Evolutionary conservation across 2,329 filamentous ascomycete species (phyloP), one percentile per base, ranked within the genome.

Genomic region (Fusarium pilosicola): DNA sequence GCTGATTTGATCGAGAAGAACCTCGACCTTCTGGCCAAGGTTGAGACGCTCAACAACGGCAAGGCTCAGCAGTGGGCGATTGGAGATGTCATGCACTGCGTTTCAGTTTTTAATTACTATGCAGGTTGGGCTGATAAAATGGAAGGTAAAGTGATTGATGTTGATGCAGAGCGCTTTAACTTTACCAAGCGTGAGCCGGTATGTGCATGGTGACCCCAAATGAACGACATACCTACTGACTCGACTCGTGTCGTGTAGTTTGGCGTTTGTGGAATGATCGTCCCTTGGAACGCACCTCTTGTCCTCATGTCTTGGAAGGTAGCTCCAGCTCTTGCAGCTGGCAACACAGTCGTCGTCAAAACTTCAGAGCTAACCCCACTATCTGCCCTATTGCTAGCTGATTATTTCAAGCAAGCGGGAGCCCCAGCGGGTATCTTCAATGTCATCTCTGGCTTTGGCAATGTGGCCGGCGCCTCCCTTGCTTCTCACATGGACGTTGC

Each of bases 141-240:
- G 46, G 46, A 49, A 6, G 46, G 46, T 7, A 49, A 49, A 49
- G 22, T 49, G 14, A 49, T 49, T 49, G 46, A 49, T 7, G 46
- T 49, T n/a, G 46, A 49, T 32, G 0, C 46, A 13, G 46, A 49
- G 15, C 46, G 46, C 7, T 49, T 49, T 0, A 49, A 32, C 28
- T 49, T 49, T 2, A 18, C 46, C 3, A 49, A 49, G 11, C 28
- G 28, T n/a, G 22, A 49, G 46, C 46, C 46, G 28, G 46, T 49
- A 49, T 13, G 46, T 49, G 4, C 5, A 6, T 2, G 4, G 10
- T 2, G 13, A 17, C 26, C 18, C 18, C 13, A 7, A 8, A 48
- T 8, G 10, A n/a, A 17, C 20, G 2, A 30, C 14, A 11, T 24
- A 7, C 0, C 3, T 24, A 1, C 41, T 49, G 4, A 49, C 20